phyloP scores from a whole-genome alignment of 345 rosid genomes.

The Clausena lansium region DNA sequence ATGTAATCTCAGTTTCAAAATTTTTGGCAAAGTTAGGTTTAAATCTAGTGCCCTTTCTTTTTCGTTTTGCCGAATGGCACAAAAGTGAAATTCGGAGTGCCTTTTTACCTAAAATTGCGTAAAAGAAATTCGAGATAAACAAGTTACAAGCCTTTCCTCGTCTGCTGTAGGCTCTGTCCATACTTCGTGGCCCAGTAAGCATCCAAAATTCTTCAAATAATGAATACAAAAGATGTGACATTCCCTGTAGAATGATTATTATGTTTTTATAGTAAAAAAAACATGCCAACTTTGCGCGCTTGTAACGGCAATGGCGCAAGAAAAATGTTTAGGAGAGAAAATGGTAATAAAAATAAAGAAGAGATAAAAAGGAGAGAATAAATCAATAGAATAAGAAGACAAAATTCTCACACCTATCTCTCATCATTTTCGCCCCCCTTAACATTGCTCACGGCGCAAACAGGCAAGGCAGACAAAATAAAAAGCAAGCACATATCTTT shows the following conservation, averaged over 20 bases:
- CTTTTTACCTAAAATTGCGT: not conserved
- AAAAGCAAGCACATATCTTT: too few relatives aligned
- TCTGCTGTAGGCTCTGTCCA: slow-evolving; percentile 9
- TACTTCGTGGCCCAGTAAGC: slow-evolving; percentile 5
- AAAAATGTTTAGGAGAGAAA: too few relatives aligned
- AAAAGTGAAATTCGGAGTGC: too few relatives aligned
- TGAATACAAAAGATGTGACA: slow-evolving; percentile 4
- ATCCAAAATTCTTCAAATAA: not conserved
- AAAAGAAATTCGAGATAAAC: not conserved
- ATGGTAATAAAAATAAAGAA: too few relatives aligned
- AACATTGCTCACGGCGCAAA: too few relatives aligned
- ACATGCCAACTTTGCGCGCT: not conserved
- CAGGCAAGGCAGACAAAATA: too few relatives aligned
- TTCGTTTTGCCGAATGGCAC: not conserved
- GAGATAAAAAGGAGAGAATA: too few relatives aligned
- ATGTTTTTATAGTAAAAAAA: not conserved
- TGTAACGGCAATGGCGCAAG: not conserved
- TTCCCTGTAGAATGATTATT: not conserved
- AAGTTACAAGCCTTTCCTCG: not conserved
- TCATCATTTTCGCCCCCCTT: too few relatives aligned
- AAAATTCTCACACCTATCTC: too few relatives aligned
- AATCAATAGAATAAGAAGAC: too few relatives aligned
- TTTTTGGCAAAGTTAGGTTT: not conserved
- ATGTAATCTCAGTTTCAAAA: too few relatives aligned
- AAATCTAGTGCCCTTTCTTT: not conserved